Conservation (phyloP, 805 yeast species). For the Schwanniomyces pseudopolymorphus region DNA sequence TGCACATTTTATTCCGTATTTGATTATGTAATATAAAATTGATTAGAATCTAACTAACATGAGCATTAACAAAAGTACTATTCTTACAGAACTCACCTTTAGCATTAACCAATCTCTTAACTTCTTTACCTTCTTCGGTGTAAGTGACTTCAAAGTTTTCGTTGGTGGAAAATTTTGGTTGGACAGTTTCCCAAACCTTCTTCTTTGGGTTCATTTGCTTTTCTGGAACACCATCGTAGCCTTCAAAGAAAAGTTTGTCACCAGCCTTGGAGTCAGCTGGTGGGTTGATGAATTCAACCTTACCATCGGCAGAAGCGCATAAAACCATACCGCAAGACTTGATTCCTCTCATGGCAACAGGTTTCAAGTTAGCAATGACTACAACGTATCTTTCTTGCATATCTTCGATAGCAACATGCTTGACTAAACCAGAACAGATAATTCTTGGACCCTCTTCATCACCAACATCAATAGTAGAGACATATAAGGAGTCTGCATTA, state of each 20-base stretch:
- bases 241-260: conserved; percentile 94
- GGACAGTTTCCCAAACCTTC: conserved; percentile 95
- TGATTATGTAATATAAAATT: not conserved
- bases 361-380: conserved; percentile 93
- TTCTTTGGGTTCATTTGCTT: conserved; percentile 94
- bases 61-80: conserved; percentile 69
- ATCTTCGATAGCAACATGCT: conserved; percentile 83
- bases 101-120: conserved; percentile 70
- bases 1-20: not conserved
- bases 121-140: conserved; percentile 76
- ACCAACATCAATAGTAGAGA: conserved; percentile 95
- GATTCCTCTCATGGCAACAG: conserved; percentile 97
- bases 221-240: conserved; percentile 85
- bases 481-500: conserved; percentile 94
- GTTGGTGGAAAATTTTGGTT: conserved; percentile 85
- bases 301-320: conserved; percentile 76
- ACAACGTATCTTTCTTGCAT: conserved; percentile 94
- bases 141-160: conserved; percentile 75
- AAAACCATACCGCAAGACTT: conserved; percentile 95
- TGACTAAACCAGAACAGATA: conserved; percentile 95
- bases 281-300: conserved; percentile 91
- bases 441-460: conserved; percentile 98
- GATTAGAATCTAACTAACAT: conserved; percentile 42
- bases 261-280: conserved; percentile 94
- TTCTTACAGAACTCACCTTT: conserved; percentile 78